These are phyloP conservation scores for Hygrophila difformis DNA, from an alignment of 257 asterid species.

Conservation along the genomic window DNA sequence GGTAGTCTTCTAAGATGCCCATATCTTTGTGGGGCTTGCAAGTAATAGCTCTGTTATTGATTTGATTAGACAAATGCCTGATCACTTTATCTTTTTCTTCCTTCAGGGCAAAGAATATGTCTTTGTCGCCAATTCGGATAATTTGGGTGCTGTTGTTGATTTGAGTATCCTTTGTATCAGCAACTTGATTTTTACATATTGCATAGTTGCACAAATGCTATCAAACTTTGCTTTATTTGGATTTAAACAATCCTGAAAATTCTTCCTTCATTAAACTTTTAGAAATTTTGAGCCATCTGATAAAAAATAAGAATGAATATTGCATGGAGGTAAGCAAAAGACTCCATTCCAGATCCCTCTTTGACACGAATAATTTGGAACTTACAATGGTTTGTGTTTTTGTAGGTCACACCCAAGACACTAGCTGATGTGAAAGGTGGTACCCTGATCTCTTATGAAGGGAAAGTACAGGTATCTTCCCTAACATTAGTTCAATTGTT, in stretches of 20 bases:
- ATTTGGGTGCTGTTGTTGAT: conserved; percentile 95
- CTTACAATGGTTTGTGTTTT: conserved; percentile 10
- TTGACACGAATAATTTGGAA: background rate
- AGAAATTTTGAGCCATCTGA: conserved; percentile 87
- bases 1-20: conserved; percentile 35
- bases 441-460: conserved; percentile 86
- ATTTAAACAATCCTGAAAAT: conserved; percentile 8
- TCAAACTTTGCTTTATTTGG: too few species aligned
- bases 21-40: conserved; percentile 13
- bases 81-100: background rate
- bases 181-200: background rate
- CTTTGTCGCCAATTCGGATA: conserved; percentile 92
- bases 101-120: conserved; percentile 93
- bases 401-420: conserved; percentile 98
- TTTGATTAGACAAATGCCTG: background rate
- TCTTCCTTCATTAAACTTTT: conserved; percentile 45
- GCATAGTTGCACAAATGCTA: background rate
- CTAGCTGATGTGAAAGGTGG: conserved; percentile 99
- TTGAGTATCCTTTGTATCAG: conserved; percentile 74
- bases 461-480: conserved; percentile 79
- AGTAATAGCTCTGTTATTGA: too few species aligned
- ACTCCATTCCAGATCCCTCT: conserved; percentile 3
- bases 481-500: conserved; percentile 5
- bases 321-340: conserved; percentile 85
- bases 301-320: conserved; percentile 79